Percentiles rank a stretch among this genome's conserved stretches.
phyloP scores from a whole-genome alignment of 495 filamentous ascomycete genomes.

The Aspergillus campestris region DNA sequence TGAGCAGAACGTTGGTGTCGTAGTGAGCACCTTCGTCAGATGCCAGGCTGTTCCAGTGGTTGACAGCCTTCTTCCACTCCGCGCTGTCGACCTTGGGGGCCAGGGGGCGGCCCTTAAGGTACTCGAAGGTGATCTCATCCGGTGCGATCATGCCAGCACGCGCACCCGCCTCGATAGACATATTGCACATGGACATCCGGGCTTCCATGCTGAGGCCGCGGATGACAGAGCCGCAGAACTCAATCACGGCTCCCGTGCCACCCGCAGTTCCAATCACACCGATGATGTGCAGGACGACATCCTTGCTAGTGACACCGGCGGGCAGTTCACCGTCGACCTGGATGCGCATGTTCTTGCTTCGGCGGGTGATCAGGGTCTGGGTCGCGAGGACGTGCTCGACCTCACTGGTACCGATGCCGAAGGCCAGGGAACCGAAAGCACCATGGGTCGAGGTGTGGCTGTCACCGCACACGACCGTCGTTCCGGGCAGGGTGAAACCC shows the following conservation, averaged over 20 bases:
- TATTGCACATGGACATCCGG: constrained; percentile 98
- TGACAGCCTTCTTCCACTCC: constrained; percentile 84
- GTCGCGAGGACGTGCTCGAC: constrained; percentile 98
- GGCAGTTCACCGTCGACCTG: constrained; percentile 86
- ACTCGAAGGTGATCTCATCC: constrained; percentile 88
- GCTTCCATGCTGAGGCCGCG: constrained; percentile 88
- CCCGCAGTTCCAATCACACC: constrained; percentile 93
- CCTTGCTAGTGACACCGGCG: constrained; percentile 93
- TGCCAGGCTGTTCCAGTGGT: constrained; percentile 80
- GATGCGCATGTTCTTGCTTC: constrained; percentile 97
- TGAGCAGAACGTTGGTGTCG: constrained; percentile 77
- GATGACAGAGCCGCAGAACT: constrained; percentile 94
- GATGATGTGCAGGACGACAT: constrained; percentile 90
- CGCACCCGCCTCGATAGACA: constrained; percentile 97
- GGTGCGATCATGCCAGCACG: constrained; percentile 95
- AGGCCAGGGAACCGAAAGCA: constrained; percentile 90
- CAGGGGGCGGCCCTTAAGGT: constrained; percentile 82
- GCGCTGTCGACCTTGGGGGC: constrained; percentile 74
- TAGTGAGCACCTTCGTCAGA: constrained; percentile 80
- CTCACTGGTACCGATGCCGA: constrained; percentile 96
- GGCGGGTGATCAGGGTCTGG: constrained; percentile 85
- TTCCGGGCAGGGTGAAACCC: constrained; percentile 95
- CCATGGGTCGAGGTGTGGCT: constrained; percentile 97
- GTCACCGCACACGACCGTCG: constrained; percentile 96
- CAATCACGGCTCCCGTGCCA: constrained; percentile 89